Percentiles rank a stretch among this genome's conserved stretches.
phyloP scores from a whole-genome alignment of 768 basidiomycete genomes.

The Mycena olivaceomarginata region DNA sequence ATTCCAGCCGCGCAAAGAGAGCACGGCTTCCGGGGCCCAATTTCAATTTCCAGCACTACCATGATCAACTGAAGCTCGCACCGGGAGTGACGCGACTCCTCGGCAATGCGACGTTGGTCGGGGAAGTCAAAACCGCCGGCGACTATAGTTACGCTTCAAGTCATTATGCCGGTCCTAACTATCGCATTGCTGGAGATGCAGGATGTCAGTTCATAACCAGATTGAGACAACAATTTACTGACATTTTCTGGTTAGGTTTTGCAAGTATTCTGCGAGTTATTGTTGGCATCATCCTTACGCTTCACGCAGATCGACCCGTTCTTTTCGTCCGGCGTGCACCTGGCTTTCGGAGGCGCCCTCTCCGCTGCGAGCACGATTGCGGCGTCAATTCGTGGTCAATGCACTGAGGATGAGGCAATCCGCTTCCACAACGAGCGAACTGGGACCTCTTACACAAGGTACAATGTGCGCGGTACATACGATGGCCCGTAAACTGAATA shows the following conservation, averaged over 20 bases:
- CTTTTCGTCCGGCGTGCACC: conserved; percentile 73
- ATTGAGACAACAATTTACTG: background rate
- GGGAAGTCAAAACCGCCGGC: conserved; percentile 53
- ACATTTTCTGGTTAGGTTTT: conserved; percentile 3
- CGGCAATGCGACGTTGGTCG: conserved; percentile 47
- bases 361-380: conserved; percentile 59
- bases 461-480: background rate
- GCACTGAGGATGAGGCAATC: conserved; percentile 53
- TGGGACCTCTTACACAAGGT: conserved; percentile 58
- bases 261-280: background rate
- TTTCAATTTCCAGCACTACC: conserved; percentile 51
- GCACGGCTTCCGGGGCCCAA: conserved; percentile 35
- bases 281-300: background rate
- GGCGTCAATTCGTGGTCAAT: conserved; percentile 55
- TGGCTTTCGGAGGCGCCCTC: conserved; percentile 61
- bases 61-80: conserved; percentile 50
- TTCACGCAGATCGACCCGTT: conserved; percentile 70
- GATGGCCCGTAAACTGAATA: background rate
- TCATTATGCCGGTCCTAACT: conserved; percentile 54
- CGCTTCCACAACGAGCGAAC: conserved; percentile 56
- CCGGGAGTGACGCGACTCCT: conserved; percentile 51
- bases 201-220: conserved; percentile 44
- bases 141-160: conserved; percentile 61
- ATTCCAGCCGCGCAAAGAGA: conserved; percentile 57
- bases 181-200: conserved; percentile 58